phyloP scores from a whole-genome alignment of 441 rosid species.

The Macaranga tanarius region DNA sequence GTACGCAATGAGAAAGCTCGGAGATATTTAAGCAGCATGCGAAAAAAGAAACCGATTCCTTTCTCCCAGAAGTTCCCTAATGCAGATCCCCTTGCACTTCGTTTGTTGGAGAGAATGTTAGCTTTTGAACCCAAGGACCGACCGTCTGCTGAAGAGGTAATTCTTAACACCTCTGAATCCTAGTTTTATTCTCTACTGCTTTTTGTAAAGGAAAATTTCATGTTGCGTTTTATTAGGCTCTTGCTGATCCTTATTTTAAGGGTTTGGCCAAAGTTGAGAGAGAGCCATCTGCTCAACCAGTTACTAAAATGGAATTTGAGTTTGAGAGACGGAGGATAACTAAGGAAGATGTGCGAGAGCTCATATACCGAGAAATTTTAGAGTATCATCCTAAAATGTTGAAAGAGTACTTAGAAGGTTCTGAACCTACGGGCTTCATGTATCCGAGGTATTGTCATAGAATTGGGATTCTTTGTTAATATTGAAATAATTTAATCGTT shows the following conservation, averaged over 20 bases:
- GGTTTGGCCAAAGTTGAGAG: conserved; percentile 96
- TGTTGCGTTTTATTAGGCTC: conserved; percentile 56
- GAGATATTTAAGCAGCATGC: conserved; percentile 89
- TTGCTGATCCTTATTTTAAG: conserved; percentile 90
- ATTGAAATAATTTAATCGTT: conserved; percentile 3
- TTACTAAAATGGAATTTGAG: conserved; percentile 91
- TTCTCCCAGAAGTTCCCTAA: conserved; percentile 85
- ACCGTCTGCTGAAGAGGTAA: conserved; percentile 92
- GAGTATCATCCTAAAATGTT: conserved; percentile 96
- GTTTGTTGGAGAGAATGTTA: conserved; percentile 83
- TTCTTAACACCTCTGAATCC: conserved; percentile 11
- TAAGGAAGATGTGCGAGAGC: conserved; percentile 93
- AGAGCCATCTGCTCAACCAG: conserved; percentile 97
- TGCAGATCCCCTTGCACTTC: conserved; percentile 89
- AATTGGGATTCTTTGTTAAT: neutral
- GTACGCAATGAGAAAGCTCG: conserved; percentile 96
- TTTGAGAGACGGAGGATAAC: conserved; percentile 94
- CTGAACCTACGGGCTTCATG: conserved; percentile 92
- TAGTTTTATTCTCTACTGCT: conserved; percentile 18
- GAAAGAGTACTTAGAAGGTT: conserved; percentile 79
- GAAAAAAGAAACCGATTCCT: conserved; percentile 81
- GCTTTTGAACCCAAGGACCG: conserved; percentile 95
- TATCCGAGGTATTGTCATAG: conserved; percentile 68
- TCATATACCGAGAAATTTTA: conserved; percentile 84
- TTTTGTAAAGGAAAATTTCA: conserved; percentile 14